Base-by-base conservation (phyloP, 306 rosid genomes). In the Rosa multiflora region DNA sequence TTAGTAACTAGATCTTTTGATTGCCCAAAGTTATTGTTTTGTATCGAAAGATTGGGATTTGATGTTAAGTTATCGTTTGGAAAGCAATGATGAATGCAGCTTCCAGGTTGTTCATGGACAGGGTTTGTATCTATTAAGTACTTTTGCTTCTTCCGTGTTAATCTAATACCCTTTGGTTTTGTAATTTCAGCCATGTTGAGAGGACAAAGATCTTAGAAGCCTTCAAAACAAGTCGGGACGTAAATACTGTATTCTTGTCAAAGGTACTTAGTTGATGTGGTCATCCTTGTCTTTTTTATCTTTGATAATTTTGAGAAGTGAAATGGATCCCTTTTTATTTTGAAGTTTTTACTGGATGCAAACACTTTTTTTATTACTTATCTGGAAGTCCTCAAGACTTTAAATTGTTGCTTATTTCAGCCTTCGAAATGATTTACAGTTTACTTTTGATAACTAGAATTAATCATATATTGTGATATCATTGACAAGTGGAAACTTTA, bases 61-160 rank as follows among this genome's bases (percentile, higher is more conserved):
- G 26, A 26, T 26, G 26, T 26, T 26, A 26, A 26, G 26, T 26
- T 26, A 26, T 26, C 26, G 26, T 94, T 46, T 97, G 93, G 77
- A 94, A 94, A 83, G 97, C 98, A 66, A 92, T 94, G 98, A 92
- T 94, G 79, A 90, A 91, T 85, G 98, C 97, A 89, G 97, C 98
- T 70, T 91, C 98, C 83, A 93, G 97, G 98, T 93, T 78, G 80
- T 70, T 72, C 47, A 80, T 68, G 79, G 49, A 42, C 82, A 74
- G 83, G 6, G 23, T 5, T 72, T 83, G 61, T 73, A 46, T 78
- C 76, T 71, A 46, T 76, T 64, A 66, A 70, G 53, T 14, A 62
- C 29, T 82, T 78, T 81, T 59, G 69, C 64, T 76, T 73, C 49
- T 74, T 43, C 73, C 80, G 66, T 69, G 80, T 84, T 70, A 21